Evolutionary conservation across 257 asterid species (phyloP).

Genomic region (Plantago elongata): DNA sequence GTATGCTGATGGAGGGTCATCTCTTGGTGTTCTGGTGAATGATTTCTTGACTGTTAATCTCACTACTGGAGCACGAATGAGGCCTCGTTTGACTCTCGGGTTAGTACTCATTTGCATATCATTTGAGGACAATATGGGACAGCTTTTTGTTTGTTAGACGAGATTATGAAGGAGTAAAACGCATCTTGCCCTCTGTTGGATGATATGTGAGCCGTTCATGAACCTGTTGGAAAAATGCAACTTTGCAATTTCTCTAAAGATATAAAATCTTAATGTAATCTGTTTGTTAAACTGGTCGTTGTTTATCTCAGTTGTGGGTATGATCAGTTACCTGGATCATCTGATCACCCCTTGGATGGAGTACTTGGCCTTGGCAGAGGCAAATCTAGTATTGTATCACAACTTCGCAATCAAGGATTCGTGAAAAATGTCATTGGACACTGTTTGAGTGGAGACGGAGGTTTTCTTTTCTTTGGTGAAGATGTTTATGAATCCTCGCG

Average conservation of each 20-base stretch:
- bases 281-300: not conserved
- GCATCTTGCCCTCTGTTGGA: no score
- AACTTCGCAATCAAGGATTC: conserved; percentile 67
- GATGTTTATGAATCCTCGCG: conserved; percentile 69
- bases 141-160: no score
- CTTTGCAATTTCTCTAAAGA: no score
- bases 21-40: conserved; percentile 87
- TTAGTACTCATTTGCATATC: conserved; percentile 7
- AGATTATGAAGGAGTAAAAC: no score
- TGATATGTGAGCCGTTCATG: no score
- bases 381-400: conserved; percentile 71
- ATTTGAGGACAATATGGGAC: no score
- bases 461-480: conserved; percentile 88
- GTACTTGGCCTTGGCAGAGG: conserved; percentile 97
- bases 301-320: conserved; percentile 71
- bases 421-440: conserved; percentile 75
- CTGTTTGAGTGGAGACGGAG: conserved; percentile 70
- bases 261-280: no score
- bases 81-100: conserved; percentile 85
- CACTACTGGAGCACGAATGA: conserved; percentile 54
- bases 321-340: conserved; percentile 73
- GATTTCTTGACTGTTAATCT: conserved; percentile 60
- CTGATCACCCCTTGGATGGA: conserved; percentile 82
- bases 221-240: no score
- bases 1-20: conserved; percentile 99